Percentiles rank a stretch among this genome's conserved stretches.
These are phyloP conservation scores for Epichloe elymi DNA, from an alignment of 2,329 filamentous ascomycete species.

Conservation along the genomic window DNA sequence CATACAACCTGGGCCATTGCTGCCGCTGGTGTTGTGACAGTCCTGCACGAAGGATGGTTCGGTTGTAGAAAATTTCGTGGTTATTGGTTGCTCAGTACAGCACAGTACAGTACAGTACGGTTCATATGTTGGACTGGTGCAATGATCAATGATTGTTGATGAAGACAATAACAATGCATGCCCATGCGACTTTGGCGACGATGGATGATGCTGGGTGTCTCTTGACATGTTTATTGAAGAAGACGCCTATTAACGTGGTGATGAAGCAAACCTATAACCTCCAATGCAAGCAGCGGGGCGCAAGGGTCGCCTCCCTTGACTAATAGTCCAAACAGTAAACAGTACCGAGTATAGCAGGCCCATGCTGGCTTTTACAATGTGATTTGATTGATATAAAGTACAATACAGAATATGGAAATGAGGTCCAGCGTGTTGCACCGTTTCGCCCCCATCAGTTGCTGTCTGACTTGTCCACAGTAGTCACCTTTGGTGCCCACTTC, in stretches of 20 bases:
- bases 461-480: conserved; percentile 35
- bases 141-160: background rate
- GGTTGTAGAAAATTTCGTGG: conserved; percentile 4
- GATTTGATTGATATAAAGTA: background rate
- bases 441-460: background rate
- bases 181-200: too few relatives aligned
- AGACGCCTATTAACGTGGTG: too few relatives aligned
- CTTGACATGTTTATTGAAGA: too few relatives aligned
- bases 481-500: conserved; percentile 48
- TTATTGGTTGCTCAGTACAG: background rate
- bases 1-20: conserved; percentile 5
- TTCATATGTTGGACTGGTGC: conserved; percentile 2
- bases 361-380: background rate
- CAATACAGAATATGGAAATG: background rate
- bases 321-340: too few relatives aligned
- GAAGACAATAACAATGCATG: background rate
- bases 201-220: too few relatives aligned
- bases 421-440: background rate
- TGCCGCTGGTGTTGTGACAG: conserved; percentile 5
- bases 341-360: too few relatives aligned
- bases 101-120: background rate
- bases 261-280: too few relatives aligned
- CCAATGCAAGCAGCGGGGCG: too few relatives aligned
- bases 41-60: conserved; percentile 7
- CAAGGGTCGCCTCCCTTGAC: background rate